Conservation (phyloP, 768 basidiomycete genomes). For the Tephrocybe rancida region DNA sequence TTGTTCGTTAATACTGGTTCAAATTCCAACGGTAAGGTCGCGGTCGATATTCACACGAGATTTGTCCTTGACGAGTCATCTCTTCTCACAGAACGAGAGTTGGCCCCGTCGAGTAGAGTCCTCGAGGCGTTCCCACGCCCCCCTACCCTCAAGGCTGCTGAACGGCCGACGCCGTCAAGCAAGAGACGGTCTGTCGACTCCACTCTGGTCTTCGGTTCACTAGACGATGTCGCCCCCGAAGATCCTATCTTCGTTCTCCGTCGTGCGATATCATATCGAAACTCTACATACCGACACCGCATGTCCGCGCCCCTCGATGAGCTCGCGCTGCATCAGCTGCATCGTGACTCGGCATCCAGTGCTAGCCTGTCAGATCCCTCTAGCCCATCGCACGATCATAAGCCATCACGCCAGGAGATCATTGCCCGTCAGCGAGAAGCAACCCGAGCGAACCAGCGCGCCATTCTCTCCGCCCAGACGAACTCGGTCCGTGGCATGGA, state of each 20-base stretch:
- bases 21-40: conserved; percentile 62
- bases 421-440: conserved; percentile 93
- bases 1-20: conserved; percentile 62
- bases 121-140: conserved; percentile 82
- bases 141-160: conserved; percentile 67
- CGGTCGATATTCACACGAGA: conserved; percentile 1
- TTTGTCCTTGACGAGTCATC: conserved; percentile 4
- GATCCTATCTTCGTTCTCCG: conserved; percentile 93
- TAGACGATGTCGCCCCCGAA: conserved; percentile 75
- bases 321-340: conserved; percentile 72
- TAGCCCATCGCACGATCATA: conserved; percentile 31
- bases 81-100: conserved; percentile 63
- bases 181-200: conserved; percentile 91
- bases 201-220: conserved; percentile 63
- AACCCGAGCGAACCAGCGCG: conserved; percentile 82
- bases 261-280: conserved; percentile 75
- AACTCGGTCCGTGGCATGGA: conserved; percentile 90
- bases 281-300: conserved; percentile 67
- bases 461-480: conserved; percentile 77
- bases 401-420: conserved; percentile 78
- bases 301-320: conserved; percentile 83
- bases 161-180: conserved; percentile 58
- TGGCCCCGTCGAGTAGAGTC: conserved; percentile 79
- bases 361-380: conserved; percentile 47
- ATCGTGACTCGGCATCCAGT: conserved; percentile 71